These are phyloP conservation scores for Physcomitrium patens DNA, from an alignment of 225 moss, liverwort and hornwort genomes.

Conservation along the genomic window DNA sequence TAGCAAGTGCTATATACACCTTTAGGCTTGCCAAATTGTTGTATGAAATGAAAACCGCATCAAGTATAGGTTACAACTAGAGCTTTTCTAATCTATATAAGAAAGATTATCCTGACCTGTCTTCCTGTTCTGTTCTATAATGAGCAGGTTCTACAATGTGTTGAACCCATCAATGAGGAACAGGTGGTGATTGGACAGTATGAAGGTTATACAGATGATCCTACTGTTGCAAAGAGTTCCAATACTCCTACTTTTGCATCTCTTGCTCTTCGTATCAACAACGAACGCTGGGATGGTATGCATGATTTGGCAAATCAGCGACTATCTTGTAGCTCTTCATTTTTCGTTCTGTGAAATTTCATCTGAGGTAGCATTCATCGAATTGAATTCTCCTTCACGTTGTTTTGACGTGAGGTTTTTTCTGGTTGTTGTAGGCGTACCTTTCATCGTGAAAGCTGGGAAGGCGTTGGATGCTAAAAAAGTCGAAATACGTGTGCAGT, in stretches of 20 bases:
- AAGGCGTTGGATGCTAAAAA: slow-evolving; percentile 86
- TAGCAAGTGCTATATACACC: slow-evolving; percentile 10
- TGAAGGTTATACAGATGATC: slow-evolving; percentile 86
- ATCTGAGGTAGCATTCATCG: background rate
- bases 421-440: slow-evolving; percentile 61
- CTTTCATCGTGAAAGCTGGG: slow-evolving; percentile 90
- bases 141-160: slow-evolving; percentile 59
- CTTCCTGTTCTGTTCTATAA: background rate
- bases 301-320: background rate
- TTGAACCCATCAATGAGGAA: slow-evolving; percentile 62
- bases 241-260: slow-evolving; percentile 86
- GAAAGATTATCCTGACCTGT: background rate
- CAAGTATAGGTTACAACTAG: slow-evolving; percentile 9
- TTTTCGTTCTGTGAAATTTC: background rate
- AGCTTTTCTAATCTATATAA: background rate
- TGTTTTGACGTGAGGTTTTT: background rate
- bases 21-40: background rate
- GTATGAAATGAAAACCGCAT: slow-evolving; percentile 2
- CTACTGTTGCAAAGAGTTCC: slow-evolving; percentile 78
- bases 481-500: slow-evolving; percentile 93
- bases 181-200: slow-evolving; percentile 94
- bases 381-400: background rate
- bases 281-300: slow-evolving; percentile 94
- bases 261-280: slow-evolving; percentile 72
- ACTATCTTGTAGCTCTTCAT: background rate